Percentiles rank a stretch among this genome's conserved stretches.
These are phyloP conservation scores for Yamadazyma diddensiae DNA, from an alignment of 1,139 yeast species.

Conservation along the genomic window DNA sequence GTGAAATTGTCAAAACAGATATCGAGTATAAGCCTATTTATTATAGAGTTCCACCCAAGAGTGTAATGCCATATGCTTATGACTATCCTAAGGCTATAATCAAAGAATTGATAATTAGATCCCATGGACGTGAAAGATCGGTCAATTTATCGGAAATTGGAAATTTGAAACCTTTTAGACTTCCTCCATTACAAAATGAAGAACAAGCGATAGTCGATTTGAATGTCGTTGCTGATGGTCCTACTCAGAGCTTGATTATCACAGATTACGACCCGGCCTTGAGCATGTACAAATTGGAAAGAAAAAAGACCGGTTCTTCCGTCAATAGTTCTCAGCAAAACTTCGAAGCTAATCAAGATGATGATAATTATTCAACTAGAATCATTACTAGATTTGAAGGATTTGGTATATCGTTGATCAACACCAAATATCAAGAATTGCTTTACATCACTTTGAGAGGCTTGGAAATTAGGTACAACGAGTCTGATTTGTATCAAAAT, in stretches of 20 bases:
- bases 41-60: conserved; percentile 79
- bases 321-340: conserved; percentile 33
- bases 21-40: conserved; percentile 66
- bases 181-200: conserved; percentile 49
- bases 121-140: conserved; percentile 72
- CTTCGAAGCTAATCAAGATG: conserved; percentile 65
- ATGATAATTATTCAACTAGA: conserved; percentile 63
- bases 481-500: conserved; percentile 81
- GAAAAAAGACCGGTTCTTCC: conserved; percentile 23
- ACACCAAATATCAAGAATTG: conserved; percentile 68
- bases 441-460: conserved; percentile 82
- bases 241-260: conserved; percentile 82
- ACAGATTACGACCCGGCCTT: conserved; percentile 77
- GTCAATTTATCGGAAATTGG: conserved; percentile 93
- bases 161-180: conserved; percentile 77
- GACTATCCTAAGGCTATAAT: conserved; percentile 90
- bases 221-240: conserved; percentile 95
- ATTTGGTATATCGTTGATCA: conserved; percentile 81
- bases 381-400: conserved; percentile 76
- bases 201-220: conserved; percentile 66
- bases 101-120: conserved; percentile 73
- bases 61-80: conserved; percentile 99
- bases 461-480: conserved; percentile 74
- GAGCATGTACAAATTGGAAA: conserved; percentile 64
- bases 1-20: conserved; percentile 50